A percentile compares a stretch with the other conserved stretches of the same genome.
Conservation (phyloP, 768 basidiomycete genomes). For the Agaricus blazei region DNA sequence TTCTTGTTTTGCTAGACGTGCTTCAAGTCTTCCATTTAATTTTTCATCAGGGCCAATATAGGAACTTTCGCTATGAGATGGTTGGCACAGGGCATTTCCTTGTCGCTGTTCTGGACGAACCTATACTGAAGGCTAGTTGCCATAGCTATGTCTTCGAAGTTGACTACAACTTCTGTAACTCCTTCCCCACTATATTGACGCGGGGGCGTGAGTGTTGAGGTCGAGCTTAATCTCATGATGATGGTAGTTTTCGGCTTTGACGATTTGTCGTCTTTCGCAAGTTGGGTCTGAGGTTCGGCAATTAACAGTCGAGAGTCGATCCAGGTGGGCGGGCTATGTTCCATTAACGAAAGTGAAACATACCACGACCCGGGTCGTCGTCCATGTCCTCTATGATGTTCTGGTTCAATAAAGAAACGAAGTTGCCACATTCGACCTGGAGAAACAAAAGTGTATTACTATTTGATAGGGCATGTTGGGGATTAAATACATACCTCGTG, state of each 20-base stretch:
- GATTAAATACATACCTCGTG: conserved; percentile 31
- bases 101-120: conserved; percentile 29
- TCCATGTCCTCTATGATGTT: conserved; percentile 6
- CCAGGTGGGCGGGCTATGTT: conserved; percentile 54
- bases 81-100: neutral
- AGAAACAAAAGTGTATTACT: neutral
- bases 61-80: conserved; percentile 32
- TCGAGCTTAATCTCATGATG: conserved; percentile 31
- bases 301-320: conserved; percentile 50
- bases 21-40: conserved; percentile 42
- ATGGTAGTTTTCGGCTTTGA: conserved; percentile 28
- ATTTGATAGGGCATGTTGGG: neutral
- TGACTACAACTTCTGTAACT: conserved; percentile 27
- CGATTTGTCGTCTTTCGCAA: conserved; percentile 5
- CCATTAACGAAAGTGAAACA: conserved; percentile 45
- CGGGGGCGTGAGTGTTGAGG: conserved; percentile 26
- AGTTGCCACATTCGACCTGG: conserved; percentile 57
- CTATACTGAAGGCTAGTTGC: conserved; percentile 46
- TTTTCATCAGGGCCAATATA: conserved; percentile 42
- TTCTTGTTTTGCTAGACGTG: conserved; percentile 33
- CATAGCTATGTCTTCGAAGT: conserved; percentile 34
- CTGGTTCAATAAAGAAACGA: conserved; percentile 32
- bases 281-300: conserved; percentile 19
- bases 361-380: conserved; percentile 39
- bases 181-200: conserved; percentile 4